Evolutionary conservation across 208 protist species (phyloP).

Genomic region (Leishmania martiniquensis): DNA sequence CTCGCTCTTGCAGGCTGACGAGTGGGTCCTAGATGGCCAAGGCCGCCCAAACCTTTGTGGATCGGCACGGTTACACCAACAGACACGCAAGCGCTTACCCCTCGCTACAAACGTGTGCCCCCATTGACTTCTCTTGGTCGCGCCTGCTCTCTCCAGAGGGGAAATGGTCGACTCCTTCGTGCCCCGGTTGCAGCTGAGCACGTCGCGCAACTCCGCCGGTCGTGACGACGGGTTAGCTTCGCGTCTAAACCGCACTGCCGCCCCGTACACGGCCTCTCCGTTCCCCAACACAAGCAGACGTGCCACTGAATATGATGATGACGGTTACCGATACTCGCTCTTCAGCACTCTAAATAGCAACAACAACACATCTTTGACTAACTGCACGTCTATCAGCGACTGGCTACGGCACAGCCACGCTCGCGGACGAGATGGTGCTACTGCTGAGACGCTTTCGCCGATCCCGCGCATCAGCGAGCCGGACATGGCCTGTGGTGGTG

Average conservation of each 20-base stretch:
- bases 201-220: slow-evolving; percentile 6
- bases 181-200: slow-evolving; percentile 22
- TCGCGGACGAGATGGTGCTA: not conserved
- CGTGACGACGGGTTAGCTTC: not conserved
- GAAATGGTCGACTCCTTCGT: slow-evolving; percentile 21
- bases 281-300: not conserved
- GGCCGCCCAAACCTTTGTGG: not conserved
- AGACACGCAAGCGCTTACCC: not conserved
- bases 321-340: not conserved
- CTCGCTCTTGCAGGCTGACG: not conserved
- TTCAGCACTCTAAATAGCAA: slow-evolving; percentile 9
- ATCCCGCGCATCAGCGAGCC: slow-evolving; percentile 9
- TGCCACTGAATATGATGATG: not conserved
- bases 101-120: not conserved
- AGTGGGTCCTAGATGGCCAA: not conserved
- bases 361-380: slow-evolving; percentile 31
- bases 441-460: slow-evolving; percentile 19
- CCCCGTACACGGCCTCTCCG: slow-evolving; percentile 1
- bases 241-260: slow-evolving; percentile 15
- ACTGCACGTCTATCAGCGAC: slow-evolving; percentile 29
- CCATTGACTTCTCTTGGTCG: slow-evolving; percentile 1
- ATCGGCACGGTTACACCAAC: not conserved
- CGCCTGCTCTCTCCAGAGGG: not conserved
- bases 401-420: slow-evolving; percentile 4
- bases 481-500: not conserved